phyloP scores from a whole-genome alignment of 192 early-diverging fungal genomes.

The Backusella mclennaniae region DNA sequence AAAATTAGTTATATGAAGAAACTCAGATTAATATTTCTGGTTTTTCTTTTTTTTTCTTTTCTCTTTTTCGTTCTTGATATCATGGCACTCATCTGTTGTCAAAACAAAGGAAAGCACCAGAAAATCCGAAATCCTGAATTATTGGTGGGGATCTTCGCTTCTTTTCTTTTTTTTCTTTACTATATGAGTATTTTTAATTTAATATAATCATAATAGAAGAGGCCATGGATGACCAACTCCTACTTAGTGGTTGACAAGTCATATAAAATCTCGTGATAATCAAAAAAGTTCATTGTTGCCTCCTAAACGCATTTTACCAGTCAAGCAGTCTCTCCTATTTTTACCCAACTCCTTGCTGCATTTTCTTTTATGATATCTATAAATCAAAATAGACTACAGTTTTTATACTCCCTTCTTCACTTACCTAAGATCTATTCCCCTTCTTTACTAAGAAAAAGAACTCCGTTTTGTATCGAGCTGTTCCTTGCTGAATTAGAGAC shows the following conservation, averaged over 20 bases:
- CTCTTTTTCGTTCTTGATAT: background rate
- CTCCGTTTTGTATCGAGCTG: slow-evolving; percentile 6
- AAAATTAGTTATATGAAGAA: background rate
- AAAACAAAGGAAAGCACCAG: background rate
- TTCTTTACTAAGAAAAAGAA: slow-evolving; percentile 6
- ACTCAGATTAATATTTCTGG: background rate
- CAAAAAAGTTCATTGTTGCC: background rate
- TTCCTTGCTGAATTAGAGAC: background rate
- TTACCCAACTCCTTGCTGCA: slow-evolving; percentile 1
- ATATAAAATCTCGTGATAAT: background rate
- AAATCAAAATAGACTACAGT: background rate
- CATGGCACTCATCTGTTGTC: background rate
- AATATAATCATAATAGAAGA: background rate
- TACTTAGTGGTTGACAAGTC: background rate
- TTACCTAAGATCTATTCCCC: background rate
- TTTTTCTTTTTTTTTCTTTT: background rate
- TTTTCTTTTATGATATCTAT: background rate
- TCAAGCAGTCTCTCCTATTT: background rate
- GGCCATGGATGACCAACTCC: background rate
- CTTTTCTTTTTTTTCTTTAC: background rate
- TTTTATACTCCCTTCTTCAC: background rate
- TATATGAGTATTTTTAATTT: background rate
- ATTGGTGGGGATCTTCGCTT: background rate
- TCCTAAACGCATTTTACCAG: background rate
- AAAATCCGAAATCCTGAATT: background rate